Conservation (phyloP, 2,329 filamentous ascomycete genomes). For the Fusarium pseudocircinatum region DNA sequence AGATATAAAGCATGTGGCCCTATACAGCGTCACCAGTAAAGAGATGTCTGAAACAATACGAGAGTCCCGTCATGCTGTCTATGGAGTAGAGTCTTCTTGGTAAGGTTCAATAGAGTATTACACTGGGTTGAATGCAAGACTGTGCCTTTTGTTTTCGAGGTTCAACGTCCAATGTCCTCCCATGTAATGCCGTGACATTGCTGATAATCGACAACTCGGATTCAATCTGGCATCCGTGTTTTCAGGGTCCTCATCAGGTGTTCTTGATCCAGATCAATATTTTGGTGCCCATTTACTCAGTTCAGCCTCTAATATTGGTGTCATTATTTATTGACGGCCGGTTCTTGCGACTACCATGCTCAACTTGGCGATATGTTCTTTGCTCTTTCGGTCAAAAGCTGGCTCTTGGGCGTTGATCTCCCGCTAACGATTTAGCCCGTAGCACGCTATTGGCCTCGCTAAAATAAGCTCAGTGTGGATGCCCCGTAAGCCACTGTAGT, state of each 20-base stretch:
- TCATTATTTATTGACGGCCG: background rate
- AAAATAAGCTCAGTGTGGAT: background rate
- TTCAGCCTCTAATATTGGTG: too few relatives aligned
- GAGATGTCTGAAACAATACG: background rate
- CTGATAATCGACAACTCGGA: background rate
- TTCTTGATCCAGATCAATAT: too few relatives aligned
- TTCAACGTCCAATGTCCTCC: too few relatives aligned
- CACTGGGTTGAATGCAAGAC: rapidly evolving
- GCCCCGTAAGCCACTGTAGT: background rate
- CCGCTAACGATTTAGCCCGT: background rate
- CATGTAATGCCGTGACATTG: too few relatives aligned
- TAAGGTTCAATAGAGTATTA: too few relatives aligned
- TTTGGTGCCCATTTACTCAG: too few relatives aligned
- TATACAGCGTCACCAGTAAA: background rate
- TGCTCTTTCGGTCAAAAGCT: background rate
- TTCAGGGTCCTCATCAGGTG: too few relatives aligned
- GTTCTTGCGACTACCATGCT: background rate
- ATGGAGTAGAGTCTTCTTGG: too few relatives aligned
- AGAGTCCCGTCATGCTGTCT: background rate
- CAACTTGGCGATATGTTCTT: background rate
- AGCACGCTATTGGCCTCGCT: background rate
- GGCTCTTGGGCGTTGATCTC: too few relatives aligned
- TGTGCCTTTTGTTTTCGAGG: background rate
- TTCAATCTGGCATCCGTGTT: too few relatives aligned
- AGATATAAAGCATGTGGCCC: background rate